Percentiles rank a stretch among this genome's conserved stretches.
phyloP scores from a whole-genome alignment of 2,329 filamentous ascomycete genomes.

The Nemania serpens region DNA sequence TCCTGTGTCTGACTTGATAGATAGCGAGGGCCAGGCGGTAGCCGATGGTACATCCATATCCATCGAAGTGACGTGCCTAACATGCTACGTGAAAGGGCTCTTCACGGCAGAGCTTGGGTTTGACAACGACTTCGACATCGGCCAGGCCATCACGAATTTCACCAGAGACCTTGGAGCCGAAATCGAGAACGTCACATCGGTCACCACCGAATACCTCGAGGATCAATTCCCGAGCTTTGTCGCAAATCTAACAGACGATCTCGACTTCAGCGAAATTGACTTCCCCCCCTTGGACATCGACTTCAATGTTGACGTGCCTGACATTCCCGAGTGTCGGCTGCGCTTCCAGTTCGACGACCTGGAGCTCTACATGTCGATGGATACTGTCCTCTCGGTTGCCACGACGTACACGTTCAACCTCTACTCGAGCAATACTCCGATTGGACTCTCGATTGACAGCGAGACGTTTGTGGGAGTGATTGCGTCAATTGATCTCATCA shows the following conservation, averaged over 20 bases:
- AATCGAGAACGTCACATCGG: constrained; percentile 42
- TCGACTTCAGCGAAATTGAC: constrained; percentile 36
- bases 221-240: constrained; percentile 26
- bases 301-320: constrained; percentile 50
- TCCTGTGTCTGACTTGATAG: constrained; percentile 15
- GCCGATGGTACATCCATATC: constrained; percentile 29
- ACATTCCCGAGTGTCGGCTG: constrained; percentile 50
- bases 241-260: constrained; percentile 31
- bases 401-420: constrained; percentile 55
- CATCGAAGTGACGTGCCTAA: constrained; percentile 52
- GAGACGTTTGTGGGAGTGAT: constrained; percentile 52
- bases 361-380: constrained; percentile 57
- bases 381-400: constrained; percentile 48
- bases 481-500: constrained; percentile 56
- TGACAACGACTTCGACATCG: constrained; percentile 48
- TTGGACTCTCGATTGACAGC: constrained; percentile 48
- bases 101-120: constrained; percentile 51
- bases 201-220: constrained; percentile 35
- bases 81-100: constrained; percentile 56
- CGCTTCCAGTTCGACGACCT: constrained; percentile 54
- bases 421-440: constrained; percentile 50
- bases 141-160: constrained; percentile 41
- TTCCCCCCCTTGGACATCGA: constrained; percentile 47
- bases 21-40: constrained; percentile 7
- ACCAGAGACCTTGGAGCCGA: constrained; percentile 41